A percentile compares a stretch with the other conserved stretches of the same genome.
Conservation (phyloP, 2,329 filamentous ascomycete genomes). For the Colletotrichum kahawae region DNA sequence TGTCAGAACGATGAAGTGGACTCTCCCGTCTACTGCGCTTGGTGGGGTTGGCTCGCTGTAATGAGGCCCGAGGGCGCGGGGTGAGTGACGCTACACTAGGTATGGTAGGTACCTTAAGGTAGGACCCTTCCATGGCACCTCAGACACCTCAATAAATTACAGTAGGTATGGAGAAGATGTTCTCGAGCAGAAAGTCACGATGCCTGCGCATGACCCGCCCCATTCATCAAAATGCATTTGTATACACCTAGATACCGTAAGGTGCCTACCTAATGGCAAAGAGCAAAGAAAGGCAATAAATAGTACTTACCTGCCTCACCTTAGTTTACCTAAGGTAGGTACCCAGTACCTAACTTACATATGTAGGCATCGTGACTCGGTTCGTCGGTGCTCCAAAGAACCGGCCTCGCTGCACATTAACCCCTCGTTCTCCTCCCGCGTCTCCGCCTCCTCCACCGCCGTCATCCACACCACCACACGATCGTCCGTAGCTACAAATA, state of each 20-base stretch:
- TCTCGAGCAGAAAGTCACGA: neutral
- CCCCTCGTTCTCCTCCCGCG: neutral
- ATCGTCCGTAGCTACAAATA: neutral
- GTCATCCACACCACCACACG: neutral
- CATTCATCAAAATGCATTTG: no score
- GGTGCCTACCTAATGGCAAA: neutral
- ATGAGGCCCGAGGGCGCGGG: slow-evolving; percentile 30
- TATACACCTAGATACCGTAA: neutral
- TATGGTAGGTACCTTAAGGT: neutral
- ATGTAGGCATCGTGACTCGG: neutral
- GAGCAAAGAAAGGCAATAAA: neutral
- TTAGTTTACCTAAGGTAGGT: neutral
- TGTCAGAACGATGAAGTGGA: neutral
- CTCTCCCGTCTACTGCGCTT: neutral
- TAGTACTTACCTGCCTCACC: neutral
- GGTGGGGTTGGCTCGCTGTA: slow-evolving; percentile 29
- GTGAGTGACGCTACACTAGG: neutral
- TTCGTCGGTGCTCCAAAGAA: slow-evolving; percentile 9
- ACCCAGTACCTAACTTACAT: neutral
- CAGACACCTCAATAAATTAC: neutral
- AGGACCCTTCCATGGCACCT: neutral
- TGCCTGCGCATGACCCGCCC: neutral
- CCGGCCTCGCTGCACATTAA: slow-evolving; percentile 12
- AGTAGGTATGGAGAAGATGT: neutral
- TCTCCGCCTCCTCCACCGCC: neutral